phyloP scores from a whole-genome alignment of 306 rosid species.

The Urtica urens region DNA sequence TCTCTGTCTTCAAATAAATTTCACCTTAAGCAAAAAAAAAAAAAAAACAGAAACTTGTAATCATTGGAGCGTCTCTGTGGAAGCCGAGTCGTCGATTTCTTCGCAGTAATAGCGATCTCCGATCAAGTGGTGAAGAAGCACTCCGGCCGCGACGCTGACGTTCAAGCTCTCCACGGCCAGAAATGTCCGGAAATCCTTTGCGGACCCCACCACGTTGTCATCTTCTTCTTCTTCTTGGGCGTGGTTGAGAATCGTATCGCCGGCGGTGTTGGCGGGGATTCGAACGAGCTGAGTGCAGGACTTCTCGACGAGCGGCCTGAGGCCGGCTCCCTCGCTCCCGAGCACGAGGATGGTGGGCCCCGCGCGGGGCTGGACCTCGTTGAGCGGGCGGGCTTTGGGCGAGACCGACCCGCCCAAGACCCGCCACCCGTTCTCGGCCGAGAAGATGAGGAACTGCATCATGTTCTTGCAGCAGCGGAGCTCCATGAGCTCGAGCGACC shows the following conservation, averaged over 20 bases:
- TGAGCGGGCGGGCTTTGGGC: background rate
- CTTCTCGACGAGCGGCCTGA: background rate
- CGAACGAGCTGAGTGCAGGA: constrained; percentile 9
- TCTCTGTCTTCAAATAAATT: too few relatives aligned
- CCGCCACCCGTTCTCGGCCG: background rate
- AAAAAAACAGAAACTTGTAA: too few relatives aligned
- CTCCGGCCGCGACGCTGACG: constrained; percentile 97
- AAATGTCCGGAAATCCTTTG: constrained; percentile 56
- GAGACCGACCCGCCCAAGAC: background rate
- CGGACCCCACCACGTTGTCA: constrained; percentile 26
- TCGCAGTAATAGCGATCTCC: constrained; percentile 31
- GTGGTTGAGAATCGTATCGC: constrained; percentile 27
- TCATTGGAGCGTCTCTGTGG: too few relatives aligned
- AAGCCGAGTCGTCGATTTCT: constrained; percentile 9
- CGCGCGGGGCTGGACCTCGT: background rate
- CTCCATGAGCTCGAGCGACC: constrained; percentile 13
- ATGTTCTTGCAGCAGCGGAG: background rate
- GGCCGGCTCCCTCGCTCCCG: background rate
- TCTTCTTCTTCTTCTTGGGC: constrained; percentile 27
- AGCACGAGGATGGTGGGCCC: too few relatives aligned
- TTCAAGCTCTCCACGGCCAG: constrained; percentile 95
- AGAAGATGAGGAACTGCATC: background rate
- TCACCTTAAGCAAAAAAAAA: too few relatives aligned
- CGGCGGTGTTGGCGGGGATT: constrained; percentile 53
- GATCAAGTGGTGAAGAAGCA: constrained; percentile 76